phyloP scores from a whole-genome alignment of 768 basidiomycete species.

The Lyophyllum semitale region DNA sequence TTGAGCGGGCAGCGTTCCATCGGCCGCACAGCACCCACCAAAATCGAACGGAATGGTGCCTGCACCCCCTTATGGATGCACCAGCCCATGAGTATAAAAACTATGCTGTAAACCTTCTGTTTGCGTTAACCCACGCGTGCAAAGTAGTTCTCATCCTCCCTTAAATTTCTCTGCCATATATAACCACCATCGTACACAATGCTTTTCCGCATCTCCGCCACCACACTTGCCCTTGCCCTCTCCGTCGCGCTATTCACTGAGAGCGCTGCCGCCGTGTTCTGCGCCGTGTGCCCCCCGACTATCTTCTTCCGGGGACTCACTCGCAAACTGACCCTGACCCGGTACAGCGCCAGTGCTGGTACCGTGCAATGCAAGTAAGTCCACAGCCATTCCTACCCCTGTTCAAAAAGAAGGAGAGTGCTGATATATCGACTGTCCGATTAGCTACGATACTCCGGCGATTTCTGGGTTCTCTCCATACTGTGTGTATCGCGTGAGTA shows the following conservation, averaged over 20 bases:
- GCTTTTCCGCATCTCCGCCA: neutral
- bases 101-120: neutral
- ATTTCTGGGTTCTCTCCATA: conserved; percentile 7
- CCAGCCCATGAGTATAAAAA: neutral
- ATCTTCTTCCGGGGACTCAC: conserved; percentile 8
- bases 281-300: conserved; percentile 12
- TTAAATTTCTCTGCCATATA: neutral
- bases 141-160: too few relatives aligned
- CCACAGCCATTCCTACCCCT: neutral
- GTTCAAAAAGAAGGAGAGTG: neutral
- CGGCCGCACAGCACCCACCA: neutral
- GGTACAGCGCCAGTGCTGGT: neutral
- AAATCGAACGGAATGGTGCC: neutral
- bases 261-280: conserved; percentile 7
- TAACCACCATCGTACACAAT: neutral
- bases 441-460: conserved; percentile 6
- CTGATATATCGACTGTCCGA: neutral
- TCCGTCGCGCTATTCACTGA: neutral
- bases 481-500: conserved; percentile 5
- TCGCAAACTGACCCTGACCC: conserved; percentile 11
- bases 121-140: too few relatives aligned
- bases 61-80: neutral
- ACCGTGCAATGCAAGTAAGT: conserved; percentile 16
- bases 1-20: neutral
- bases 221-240: neutral